phyloP scores from a whole-genome alignment of 345 rosid species.

The Hypericum androsaemum region DNA sequence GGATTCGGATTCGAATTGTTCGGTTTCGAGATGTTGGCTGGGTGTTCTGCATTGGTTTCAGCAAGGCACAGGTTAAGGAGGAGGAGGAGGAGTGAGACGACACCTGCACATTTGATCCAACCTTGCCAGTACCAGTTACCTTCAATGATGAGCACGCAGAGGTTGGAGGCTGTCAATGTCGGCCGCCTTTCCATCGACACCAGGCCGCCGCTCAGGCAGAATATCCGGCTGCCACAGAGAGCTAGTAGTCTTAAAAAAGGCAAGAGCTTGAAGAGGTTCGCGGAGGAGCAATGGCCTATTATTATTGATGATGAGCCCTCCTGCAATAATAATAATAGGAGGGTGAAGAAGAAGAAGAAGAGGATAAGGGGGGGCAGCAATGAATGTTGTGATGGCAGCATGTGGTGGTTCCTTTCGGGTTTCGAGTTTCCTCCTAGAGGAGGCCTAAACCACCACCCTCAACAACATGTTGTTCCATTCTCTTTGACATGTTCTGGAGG shows the following conservation, averaged over 20 bases:
- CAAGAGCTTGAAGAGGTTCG: conserved; percentile 73
- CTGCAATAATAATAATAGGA: conserved; percentile 31
- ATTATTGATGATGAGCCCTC: too few species aligned
- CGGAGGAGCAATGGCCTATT: too few species aligned
- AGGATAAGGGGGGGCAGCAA: conserved; percentile 49
- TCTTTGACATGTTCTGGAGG: conserved; percentile 60
- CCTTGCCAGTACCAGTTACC: conserved; percentile 70
- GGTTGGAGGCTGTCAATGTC: conserved; percentile 67
- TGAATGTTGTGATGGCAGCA: conserved; percentile 28
- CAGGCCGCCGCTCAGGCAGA: conserved; percentile 70
- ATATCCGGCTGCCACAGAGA: conserved; percentile 64
- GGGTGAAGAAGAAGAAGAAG: too few species aligned
- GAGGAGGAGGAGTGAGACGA: too few species aligned
- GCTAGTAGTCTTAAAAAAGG: conserved; percentile 20
- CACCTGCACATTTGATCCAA: conserved; percentile 57
- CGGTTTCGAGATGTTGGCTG: conserved; percentile 74
- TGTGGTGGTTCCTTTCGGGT: conserved; percentile 71
- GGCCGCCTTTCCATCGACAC: conserved; percentile 63
- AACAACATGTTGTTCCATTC: conserved; percentile 57
- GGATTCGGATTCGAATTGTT: too few species aligned
- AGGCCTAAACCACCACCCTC: conserved; percentile 32
- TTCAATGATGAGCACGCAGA: conserved; percentile 96
- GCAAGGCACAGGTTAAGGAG: conserved; percentile 96
- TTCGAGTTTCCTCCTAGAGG: conserved; percentile 27
- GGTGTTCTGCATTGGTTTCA: conserved; percentile 92